These are phyloP conservation scores for Bjerkandera adusta DNA, from an alignment of 1,284 basidiomycete species.

Conservation along the genomic window DNA sequence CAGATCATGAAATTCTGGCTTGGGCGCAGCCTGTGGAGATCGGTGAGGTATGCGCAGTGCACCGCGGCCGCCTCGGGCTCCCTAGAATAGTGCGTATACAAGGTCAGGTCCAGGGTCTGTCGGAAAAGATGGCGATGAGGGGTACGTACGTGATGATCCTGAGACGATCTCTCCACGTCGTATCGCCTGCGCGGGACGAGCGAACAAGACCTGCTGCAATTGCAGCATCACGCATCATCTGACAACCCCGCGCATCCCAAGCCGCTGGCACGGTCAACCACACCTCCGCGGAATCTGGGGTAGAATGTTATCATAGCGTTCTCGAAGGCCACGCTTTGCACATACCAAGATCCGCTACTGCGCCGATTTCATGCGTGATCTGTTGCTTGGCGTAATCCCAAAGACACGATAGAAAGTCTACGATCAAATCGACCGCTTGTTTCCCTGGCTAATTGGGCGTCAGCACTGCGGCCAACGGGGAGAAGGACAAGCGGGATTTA, in stretches of 20 bases:
- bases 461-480: constrained; percentile 7
- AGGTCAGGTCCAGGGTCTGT: no score
- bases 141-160: constrained; percentile 67
- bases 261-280: constrained; percentile 83
- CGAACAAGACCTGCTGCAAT: constrained; percentile 76
- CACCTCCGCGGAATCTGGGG: constrained; percentile 70
- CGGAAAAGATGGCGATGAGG: no score
- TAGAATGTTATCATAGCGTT: no score
- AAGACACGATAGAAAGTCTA: constrained; percentile 75
- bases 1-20: constrained; percentile 80
- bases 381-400: constrained; percentile 85
- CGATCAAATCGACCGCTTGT: constrained; percentile 67
- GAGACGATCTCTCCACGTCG: constrained; percentile 72
- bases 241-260: constrained; percentile 80
- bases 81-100: constrained; percentile 26
- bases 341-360: constrained; percentile 77
- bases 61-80: constrained; percentile 86
- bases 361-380: constrained; percentile 79
- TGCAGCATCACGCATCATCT: constrained; percentile 79
- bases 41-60: constrained; percentile 75
- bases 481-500: constrained; percentile 31
- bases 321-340: constrained; percentile 7
- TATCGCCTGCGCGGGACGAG: constrained; percentile 66
- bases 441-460: constrained; percentile 57
- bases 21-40: constrained; percentile 70